These are phyloP conservation scores for Lodderomyces margitis DNA, from an alignment of 1,139 yeast species.

Conservation along the genomic window DNA sequence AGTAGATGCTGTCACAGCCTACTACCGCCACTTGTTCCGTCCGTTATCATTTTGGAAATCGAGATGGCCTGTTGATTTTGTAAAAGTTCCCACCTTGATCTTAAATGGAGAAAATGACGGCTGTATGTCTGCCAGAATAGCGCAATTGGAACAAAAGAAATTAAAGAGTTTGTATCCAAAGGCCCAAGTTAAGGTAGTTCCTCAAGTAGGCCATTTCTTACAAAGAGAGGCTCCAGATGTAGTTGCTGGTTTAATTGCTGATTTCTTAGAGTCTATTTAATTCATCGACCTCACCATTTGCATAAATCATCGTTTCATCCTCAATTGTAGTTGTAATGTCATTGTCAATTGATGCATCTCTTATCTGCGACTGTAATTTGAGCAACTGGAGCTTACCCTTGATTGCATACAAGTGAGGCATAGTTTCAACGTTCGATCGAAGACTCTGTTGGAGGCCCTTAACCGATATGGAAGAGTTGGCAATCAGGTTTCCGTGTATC, in stretches of 20 bases:
- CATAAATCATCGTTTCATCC: conserved; percentile 26
- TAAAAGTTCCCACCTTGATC: conserved; percentile 39
- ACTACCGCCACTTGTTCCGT: conserved; percentile 36
- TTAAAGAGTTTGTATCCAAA: conserved; percentile 20
- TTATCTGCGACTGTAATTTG: conserved; percentile 37
- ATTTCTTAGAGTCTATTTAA: conserved; percentile 24
- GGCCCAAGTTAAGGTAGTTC: conserved; percentile 30
- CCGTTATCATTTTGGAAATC: conserved; percentile 22
- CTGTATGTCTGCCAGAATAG: conserved; percentile 35
- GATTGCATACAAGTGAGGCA: conserved; percentile 41
- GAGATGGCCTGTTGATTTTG: conserved; percentile 34
- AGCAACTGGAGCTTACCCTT: conserved; percentile 46
- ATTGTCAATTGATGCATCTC: conserved; percentile 21
- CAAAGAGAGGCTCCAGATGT: conserved; percentile 40
- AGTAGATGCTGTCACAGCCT: conserved; percentile 42
- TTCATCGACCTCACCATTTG: conserved; percentile 47
- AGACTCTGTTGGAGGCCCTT: conserved; percentile 30
- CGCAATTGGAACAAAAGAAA: conserved; percentile 25
- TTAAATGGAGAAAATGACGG: conserved; percentile 40
- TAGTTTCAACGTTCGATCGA: conserved; percentile 29
- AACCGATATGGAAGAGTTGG: conserved; percentile 32
- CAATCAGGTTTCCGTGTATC: conserved; percentile 42
- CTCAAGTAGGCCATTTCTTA: conserved; percentile 40
- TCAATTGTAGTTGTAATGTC: conserved; percentile 17
- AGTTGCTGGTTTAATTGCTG: conserved; percentile 26